These are phyloP conservation scores for Postia placenta DNA, from an alignment of 768 basidiomycete species.

Conservation along the genomic window DNA sequence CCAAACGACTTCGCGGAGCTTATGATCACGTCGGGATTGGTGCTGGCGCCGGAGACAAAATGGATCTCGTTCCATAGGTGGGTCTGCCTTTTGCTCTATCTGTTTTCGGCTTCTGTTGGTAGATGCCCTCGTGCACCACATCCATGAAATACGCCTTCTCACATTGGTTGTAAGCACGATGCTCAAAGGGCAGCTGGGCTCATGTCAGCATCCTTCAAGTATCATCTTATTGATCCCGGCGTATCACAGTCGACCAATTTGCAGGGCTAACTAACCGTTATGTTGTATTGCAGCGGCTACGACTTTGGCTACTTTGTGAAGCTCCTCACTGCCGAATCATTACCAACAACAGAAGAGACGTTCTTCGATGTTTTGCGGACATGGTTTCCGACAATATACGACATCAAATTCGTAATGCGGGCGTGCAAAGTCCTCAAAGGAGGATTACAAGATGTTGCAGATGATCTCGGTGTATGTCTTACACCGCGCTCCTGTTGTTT, in stretches of 20 bases:
- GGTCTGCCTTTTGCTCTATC: slow-evolving; percentile 27
- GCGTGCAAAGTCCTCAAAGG: slow-evolving; percentile 75
- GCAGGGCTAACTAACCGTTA: too few relatives aligned
- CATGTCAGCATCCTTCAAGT: too few relatives aligned
- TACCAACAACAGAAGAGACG: slow-evolving; percentile 83
- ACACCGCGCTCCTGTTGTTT: slow-evolving; percentile 2
- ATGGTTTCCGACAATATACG: slow-evolving; percentile 97
- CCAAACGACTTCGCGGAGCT: slow-evolving; percentile 96
- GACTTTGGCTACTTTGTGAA: slow-evolving; percentile 99
- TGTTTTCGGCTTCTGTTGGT: too few relatives aligned
- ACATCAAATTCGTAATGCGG: slow-evolving; percentile 96
- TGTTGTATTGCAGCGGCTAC: slow-evolving; percentile 63
- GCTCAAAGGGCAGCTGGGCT: too few relatives aligned
- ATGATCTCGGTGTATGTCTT: slow-evolving; percentile 75
- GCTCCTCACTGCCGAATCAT: slow-evolving; percentile 76
- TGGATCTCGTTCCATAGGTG: slow-evolving; percentile 99
- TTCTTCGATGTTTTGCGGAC: slow-evolving; percentile 84
- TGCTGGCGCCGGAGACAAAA: slow-evolving; percentile 79
- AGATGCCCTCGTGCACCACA: too few relatives aligned
- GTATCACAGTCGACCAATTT: too few relatives aligned
- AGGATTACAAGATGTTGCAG: slow-evolving; percentile 93
- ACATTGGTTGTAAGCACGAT: too few relatives aligned
- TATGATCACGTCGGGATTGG: slow-evolving; percentile 93
- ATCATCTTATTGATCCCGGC: too few relatives aligned
- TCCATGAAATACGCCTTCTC: too few relatives aligned